phyloP scores from a whole-genome alignment of 2,329 filamentous ascomycete genomes.

The Dactylellina cionopaga region DNA sequence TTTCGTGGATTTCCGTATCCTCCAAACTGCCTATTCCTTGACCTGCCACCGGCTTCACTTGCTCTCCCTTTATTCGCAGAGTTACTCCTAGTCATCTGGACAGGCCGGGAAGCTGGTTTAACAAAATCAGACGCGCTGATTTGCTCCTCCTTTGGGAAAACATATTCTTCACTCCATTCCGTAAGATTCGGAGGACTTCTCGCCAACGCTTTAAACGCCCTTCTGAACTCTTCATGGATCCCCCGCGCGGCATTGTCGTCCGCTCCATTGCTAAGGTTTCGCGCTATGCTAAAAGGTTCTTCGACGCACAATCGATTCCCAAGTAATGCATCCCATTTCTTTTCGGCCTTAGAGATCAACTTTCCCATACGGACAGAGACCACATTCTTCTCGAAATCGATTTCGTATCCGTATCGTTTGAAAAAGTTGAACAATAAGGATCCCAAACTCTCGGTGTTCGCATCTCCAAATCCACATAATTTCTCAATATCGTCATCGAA shows the following conservation, averaged over 20 bases:
- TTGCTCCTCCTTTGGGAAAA: conserved; percentile 82
- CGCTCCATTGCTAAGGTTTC: conserved; percentile 94
- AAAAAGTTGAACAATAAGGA: conserved; percentile 96
- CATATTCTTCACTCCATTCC: conserved; percentile 86
- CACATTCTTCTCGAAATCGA: conserved; percentile 85
- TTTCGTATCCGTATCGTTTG: conserved; percentile 90
- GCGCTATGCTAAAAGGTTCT: conserved; percentile 88
- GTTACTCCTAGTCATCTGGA: conserved; percentile 55
- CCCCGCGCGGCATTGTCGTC: conserved; percentile 94
- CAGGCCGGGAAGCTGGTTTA: conserved; percentile 54
- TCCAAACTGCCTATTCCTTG: conserved; percentile 36
- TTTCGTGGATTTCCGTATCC: conserved; percentile 34
- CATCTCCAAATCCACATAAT: conserved; percentile 76
- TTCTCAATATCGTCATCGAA: conserved; percentile 88
- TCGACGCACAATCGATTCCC: conserved; percentile 93
- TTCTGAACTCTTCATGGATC: conserved; percentile 85
- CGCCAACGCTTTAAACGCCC: conserved; percentile 84
- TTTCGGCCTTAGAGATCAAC: conserved; percentile 81
- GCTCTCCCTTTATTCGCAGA: conserved; percentile 54
- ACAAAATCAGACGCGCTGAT: conserved; percentile 51
- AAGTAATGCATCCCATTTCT: conserved; percentile 82
- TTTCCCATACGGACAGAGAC: conserved; percentile 86
- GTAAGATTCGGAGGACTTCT: conserved; percentile 74
- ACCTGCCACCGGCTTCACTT: conserved; percentile 42
- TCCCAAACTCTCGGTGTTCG: conserved; percentile 83